phyloP scores from a whole-genome alignment of 192 early-diverging fungal species.

The Umbelopsis sp. region DNA sequence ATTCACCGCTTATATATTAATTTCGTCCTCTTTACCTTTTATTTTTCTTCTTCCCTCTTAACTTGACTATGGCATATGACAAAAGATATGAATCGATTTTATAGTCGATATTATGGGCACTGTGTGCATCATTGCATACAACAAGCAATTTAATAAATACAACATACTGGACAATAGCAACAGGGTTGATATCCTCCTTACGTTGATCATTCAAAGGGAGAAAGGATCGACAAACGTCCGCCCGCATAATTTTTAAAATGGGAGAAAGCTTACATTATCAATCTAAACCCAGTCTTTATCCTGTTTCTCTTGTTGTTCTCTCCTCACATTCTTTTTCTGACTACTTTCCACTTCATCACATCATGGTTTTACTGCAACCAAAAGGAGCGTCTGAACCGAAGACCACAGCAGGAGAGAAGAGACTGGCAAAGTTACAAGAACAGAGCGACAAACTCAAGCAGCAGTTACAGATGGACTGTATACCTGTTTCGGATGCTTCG shows the following conservation, averaged over 20 bases:
- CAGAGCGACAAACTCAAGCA: slow-evolving; percentile 12
- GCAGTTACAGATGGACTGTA: slow-evolving; percentile 11
- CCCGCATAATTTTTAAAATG: neutral
- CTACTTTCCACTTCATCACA: neutral
- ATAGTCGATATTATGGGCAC: neutral
- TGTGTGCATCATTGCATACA: neutral
- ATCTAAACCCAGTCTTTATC: neutral
- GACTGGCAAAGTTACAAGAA: slow-evolving; percentile 1
- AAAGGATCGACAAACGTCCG: neutral
- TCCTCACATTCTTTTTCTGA: neutral
- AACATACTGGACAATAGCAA: neutral
- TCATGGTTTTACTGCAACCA: neutral
- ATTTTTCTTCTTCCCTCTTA: neutral
- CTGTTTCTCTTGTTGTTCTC: neutral
- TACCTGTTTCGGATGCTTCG: slow-evolving; percentile 8
- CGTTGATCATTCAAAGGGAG: slow-evolving; percentile 4
- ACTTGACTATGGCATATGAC: neutral
- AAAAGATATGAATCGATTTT: neutral
- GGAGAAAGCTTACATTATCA: neutral
- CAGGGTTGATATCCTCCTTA: neutral
- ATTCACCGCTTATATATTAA: neutral
- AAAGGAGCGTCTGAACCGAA: neutral
- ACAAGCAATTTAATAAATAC: no score
- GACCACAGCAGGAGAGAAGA: slow-evolving; percentile 8
- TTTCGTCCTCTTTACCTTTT: neutral